Base-by-base conservation (phyloP, 257 asterid species). In the Solanum peruvianum region DNA sequence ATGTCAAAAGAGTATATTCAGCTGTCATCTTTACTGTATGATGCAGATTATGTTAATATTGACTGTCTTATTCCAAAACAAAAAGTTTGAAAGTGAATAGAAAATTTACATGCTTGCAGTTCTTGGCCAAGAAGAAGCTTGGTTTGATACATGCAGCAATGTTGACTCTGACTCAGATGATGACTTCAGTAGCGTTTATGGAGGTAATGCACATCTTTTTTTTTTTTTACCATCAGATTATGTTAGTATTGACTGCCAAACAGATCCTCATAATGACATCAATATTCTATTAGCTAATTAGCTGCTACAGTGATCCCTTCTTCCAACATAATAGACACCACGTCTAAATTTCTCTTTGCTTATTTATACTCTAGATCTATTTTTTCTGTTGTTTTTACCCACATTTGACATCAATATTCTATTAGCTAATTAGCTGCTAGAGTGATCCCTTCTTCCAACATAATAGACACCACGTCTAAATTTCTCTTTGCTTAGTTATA, bases 91-190 rank as follows among this genome's bases (percentile, higher is more conserved):
- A 39, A 78, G n/a, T 71, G 25, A 81, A 44, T 35, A 64, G 27
- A 39, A 82, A 56, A 64, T 42, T 64, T 85, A 67, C 72, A 35
- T 89, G 84, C 64, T 89, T 89, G 85, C 93, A 97, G 99, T 94
- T 86, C 87, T 93, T 87, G 88, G 94, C 91, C 95, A 92, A 72
- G 99, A 95, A 86, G 99, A 96, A 64, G 91, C 98, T 39, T 97
- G 97, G 97, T 97, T 95, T 83, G 99, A 97, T 89, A 93, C 99
- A 47, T 76, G 88, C 90, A 97, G 98, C 92, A 90, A 93, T 87
- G 91, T 95, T 85, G 99, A 96, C 29, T 97, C 99, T 4, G 98
- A 97, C 70, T 93, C 99, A 13, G 99, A 96, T 76, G 99, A 97
- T 35, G 99, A 97, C 56, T 94, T 90, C 87, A 89, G 94, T 82